A percentile compares a stretch with the other conserved stretches of the same genome.
Conservation (phyloP, 768 basidiomycete genomes). For the Ephemerocybe angulata region DNA sequence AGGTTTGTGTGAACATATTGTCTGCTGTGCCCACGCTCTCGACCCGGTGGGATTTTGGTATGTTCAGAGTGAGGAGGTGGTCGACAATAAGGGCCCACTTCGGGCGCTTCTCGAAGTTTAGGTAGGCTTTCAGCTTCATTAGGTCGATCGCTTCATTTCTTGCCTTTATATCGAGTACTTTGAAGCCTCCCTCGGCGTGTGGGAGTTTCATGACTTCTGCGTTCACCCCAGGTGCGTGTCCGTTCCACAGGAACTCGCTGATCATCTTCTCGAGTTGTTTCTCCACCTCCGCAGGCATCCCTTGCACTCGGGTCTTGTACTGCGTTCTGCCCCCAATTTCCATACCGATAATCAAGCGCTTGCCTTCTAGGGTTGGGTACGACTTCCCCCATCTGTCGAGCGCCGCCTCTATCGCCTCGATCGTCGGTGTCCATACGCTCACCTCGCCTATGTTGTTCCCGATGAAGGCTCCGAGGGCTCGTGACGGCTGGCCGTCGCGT, state of each 20-base stretch:
- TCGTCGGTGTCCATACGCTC: constrained; percentile 19
- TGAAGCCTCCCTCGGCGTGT: constrained; percentile 16
- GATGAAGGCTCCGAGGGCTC: constrained; percentile 31
- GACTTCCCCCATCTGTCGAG: constrained; percentile 22
- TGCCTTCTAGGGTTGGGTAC: constrained; percentile 20
- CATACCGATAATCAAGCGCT: constrained; percentile 20
- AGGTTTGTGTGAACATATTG: neutral
- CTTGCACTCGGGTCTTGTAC: constrained; percentile 24
- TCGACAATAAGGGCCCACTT: constrained; percentile 13
- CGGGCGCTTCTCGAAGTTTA: constrained; percentile 12
- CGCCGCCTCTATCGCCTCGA: constrained; percentile 21
- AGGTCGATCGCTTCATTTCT: constrained; percentile 21
- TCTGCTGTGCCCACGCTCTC: neutral
- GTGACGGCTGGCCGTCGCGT: constrained; percentile 23
- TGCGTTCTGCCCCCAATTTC: constrained; percentile 21
- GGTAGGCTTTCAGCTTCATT: constrained; percentile 19
- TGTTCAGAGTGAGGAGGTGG: neutral
- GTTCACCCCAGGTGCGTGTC: neutral
- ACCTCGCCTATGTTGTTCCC: constrained; percentile 25
- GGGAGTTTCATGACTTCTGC: constrained; percentile 13
- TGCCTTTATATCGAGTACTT: constrained; percentile 17
- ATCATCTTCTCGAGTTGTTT: constrained; percentile 17
- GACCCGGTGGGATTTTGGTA: neutral
- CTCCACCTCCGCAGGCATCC: constrained; percentile 23
- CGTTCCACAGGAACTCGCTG: constrained; percentile 22